These are phyloP conservation scores for Schrenkiella parvula DNA, from an alignment of 345 rosid species.

Conservation along the genomic window DNA sequence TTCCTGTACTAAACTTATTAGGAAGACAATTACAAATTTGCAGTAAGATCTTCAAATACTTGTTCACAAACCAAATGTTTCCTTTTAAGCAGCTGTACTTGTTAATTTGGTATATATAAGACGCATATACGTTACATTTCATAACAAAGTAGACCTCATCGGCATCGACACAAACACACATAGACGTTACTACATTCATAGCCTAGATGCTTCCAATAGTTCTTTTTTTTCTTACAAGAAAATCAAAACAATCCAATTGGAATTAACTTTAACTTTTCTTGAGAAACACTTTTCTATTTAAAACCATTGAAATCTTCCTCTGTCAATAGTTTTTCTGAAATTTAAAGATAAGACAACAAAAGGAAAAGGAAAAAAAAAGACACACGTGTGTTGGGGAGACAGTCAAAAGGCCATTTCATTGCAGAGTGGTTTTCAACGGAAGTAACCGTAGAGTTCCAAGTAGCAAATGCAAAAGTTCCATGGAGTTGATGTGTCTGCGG, in stretches of 20 bases:
- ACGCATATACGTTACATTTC: background rate
- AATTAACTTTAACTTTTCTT: background rate
- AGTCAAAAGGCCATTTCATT: background rate
- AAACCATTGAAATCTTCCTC: background rate
- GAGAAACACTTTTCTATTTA: background rate
- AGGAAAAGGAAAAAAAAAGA: background rate
- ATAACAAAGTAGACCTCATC: background rate
- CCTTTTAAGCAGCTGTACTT: too few species aligned
- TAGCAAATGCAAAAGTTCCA: constrained; percentile 89
- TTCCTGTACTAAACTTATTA: too few species aligned
- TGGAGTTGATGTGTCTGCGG: constrained; percentile 60
- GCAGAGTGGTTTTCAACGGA: constrained; percentile 33
- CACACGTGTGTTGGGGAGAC: background rate
- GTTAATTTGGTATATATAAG: too few species aligned
- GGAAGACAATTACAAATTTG: too few species aligned
- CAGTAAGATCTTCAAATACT: too few species aligned
- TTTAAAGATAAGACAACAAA: constrained; percentile 7
- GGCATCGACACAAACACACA: background rate
- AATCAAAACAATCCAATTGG: background rate
- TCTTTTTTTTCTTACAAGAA: background rate
- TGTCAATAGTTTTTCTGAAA: background rate
- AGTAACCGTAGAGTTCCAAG: constrained; percentile 87
- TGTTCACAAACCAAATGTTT: too few species aligned
- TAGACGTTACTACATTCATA: background rate
- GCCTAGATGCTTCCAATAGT: background rate